These are phyloP conservation scores for Colletotrichum costaricense DNA, from an alignment of 2,329 filamentous ascomycete species.

Conservation along the genomic window DNA sequence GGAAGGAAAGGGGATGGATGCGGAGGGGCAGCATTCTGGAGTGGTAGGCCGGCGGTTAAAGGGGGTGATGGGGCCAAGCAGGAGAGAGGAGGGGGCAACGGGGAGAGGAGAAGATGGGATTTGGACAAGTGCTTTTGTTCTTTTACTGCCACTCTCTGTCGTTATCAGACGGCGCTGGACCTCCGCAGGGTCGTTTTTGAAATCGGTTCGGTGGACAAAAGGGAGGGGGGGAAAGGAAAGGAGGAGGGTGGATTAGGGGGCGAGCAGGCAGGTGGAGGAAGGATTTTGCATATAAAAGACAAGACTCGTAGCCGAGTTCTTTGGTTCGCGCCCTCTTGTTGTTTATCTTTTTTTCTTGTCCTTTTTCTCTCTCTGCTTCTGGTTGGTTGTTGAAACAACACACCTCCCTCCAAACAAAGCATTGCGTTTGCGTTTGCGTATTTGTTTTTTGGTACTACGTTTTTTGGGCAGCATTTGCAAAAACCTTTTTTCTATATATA, in stretches of 20 bases:
- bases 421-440: neutral
- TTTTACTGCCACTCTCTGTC: neutral
- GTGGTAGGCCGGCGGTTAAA: no score
- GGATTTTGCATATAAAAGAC: constrained; percentile 14
- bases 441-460: neutral
- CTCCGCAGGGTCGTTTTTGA: neutral
- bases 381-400: neutral
- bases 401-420: neutral
- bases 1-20: neutral
- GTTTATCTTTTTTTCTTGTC: neutral
- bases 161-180: neutral
- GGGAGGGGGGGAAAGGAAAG: neutral
- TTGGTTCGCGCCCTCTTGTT: constrained; percentile 17
- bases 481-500: no score
- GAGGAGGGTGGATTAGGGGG: neutral
- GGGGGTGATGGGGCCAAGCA: no score
- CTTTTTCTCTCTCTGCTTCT: neutral
- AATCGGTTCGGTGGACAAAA: neutral
- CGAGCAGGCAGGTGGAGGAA: no score
- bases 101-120: neutral
- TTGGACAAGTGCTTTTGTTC: neutral
- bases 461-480: neutral
- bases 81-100: no score
- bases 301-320: constrained; percentile 2
- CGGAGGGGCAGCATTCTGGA: neutral